Conservation (phyloP, 495 filamentous ascomycete genomes). For the Penicillium odoratum region DNA sequence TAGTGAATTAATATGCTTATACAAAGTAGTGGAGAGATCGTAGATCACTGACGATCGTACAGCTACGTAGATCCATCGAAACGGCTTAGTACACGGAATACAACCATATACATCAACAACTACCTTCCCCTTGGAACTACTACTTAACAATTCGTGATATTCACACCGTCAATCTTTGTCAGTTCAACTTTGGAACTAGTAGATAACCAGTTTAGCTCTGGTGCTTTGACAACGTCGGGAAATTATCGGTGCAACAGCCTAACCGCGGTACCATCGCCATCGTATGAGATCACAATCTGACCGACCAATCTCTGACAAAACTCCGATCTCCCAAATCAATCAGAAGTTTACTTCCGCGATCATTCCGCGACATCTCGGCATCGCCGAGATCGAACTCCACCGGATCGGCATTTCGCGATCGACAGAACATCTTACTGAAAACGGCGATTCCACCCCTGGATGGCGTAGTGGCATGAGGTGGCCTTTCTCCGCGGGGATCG, state of each 20-base stretch:
- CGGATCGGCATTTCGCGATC: neutral
- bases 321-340: too few relatives aligned
- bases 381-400: neutral
- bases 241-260: neutral
- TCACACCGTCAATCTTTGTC: too few relatives aligned
- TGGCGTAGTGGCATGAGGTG: neutral
- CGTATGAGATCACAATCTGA: too few relatives aligned
- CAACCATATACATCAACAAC: too few relatives aligned
- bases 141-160: too few relatives aligned
- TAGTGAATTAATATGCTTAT: neutral
- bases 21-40: neutral
- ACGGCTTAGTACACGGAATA: neutral
- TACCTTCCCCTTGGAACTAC: too few relatives aligned
- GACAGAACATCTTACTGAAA: neutral
- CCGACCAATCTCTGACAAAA: too few relatives aligned
- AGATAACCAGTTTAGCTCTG: too few relatives aligned
- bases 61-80: neutral
- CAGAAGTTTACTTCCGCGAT: neutral
- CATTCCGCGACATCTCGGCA: neutral
- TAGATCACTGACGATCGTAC: neutral
- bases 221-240: neutral
- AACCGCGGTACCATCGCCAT: too few relatives aligned
- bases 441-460: neutral
- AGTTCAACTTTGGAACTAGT: too few relatives aligned
- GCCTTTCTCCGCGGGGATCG: neutral